These are phyloP conservation scores for Thalassiosira livingstoniorum DNA, from an alignment of 352 stramenopile species.

Conservation along the genomic window DNA sequence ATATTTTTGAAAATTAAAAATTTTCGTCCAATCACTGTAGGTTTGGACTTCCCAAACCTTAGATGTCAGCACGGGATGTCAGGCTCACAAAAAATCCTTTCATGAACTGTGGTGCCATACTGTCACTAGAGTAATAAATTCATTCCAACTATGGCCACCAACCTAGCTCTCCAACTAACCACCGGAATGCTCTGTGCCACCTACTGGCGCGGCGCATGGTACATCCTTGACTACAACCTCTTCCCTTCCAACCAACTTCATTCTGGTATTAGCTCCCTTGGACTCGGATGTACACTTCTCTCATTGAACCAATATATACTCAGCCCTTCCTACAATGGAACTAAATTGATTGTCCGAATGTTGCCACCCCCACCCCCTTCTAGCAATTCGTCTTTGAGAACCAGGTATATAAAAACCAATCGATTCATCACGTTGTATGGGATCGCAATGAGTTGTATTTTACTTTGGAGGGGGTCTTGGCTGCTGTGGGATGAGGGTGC, in stretches of 20 bases:
- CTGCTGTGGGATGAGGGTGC: conserved; percentile 61
- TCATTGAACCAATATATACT: conserved; percentile 48
- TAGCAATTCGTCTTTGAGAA: conserved; percentile 15
- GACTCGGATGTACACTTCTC: conserved; percentile 30
- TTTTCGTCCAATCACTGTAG: too few species aligned
- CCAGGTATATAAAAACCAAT: conserved; percentile 39
- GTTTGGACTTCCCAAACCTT: too few species aligned
- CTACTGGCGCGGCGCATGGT: conserved; percentile 72
- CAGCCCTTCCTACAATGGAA: conserved; percentile 49
- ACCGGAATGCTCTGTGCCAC: conserved; percentile 39
- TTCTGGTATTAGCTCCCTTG: conserved; percentile 36
- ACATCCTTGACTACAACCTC: conserved; percentile 74
- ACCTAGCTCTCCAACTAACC: conserved; percentile 30
- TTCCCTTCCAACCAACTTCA: conserved; percentile 57
- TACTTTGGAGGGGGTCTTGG: conserved; percentile 76
- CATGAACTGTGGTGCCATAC: too few species aligned
- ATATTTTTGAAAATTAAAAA: too few species aligned
- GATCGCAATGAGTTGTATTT: conserved; percentile 59
- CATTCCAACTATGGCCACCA: not conserved
- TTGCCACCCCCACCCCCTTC: conserved; percentile 20
- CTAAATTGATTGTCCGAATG: conserved; percentile 28
- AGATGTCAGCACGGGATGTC: too few species aligned
- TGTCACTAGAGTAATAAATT: too few species aligned
- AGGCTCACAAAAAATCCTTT: too few species aligned
- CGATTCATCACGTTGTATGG: conserved; percentile 66